Percentiles rank a stretch among this genome's conserved stretches.
These are phyloP conservation scores for Apiotrichum sp. DNA, from an alignment of 1,284 basidiomycete species.

Conservation along the genomic window DNA sequence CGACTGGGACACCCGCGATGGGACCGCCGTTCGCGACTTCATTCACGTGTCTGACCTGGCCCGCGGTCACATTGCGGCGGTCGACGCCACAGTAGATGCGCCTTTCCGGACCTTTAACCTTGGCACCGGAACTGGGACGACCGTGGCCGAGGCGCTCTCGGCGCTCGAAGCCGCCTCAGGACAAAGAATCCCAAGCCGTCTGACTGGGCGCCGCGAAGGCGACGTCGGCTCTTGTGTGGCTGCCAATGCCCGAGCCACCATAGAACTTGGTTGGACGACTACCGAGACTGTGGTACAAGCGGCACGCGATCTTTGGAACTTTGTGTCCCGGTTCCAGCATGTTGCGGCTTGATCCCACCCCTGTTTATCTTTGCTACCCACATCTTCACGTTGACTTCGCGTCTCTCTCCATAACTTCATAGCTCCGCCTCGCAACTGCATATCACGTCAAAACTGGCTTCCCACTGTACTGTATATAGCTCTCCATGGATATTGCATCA, in stretches of 20 bases:
- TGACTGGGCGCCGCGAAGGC: constrained; percentile 5
- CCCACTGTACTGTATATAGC: no score
- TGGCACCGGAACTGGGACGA: constrained; percentile 71
- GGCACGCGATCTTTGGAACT: constrained; percentile 10
- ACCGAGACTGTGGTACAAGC: constrained; percentile 4
- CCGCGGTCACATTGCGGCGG: constrained; percentile 22
- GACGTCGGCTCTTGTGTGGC: constrained; percentile 14
- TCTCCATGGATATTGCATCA: no score
- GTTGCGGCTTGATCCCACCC: no score
- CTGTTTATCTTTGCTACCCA: no score
- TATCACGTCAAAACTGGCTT: no score
- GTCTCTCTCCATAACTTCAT: no score
- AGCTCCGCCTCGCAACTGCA: no score
- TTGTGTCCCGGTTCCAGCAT: constrained; percentile 1
- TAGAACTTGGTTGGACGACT: constrained; percentile 10
- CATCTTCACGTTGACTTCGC: no score
- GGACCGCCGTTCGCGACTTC: constrained; percentile 8
- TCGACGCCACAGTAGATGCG: constrained; percentile 3
- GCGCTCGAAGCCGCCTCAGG: constrained; percentile 6
- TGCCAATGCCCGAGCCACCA: constrained; percentile 2
- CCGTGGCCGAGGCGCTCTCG: constrained; percentile 42
- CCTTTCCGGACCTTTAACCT: constrained; percentile 57
- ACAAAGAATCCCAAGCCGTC: constrained; percentile 1
- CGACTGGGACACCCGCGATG: constrained; percentile 20
- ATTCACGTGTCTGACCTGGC: constrained; percentile 22